Percentiles rank a stretch among this genome's conserved stretches.
phyloP scores from a whole-genome alignment of 2,329 filamentous ascomycete species.

The Diplodia corticola region DNA sequence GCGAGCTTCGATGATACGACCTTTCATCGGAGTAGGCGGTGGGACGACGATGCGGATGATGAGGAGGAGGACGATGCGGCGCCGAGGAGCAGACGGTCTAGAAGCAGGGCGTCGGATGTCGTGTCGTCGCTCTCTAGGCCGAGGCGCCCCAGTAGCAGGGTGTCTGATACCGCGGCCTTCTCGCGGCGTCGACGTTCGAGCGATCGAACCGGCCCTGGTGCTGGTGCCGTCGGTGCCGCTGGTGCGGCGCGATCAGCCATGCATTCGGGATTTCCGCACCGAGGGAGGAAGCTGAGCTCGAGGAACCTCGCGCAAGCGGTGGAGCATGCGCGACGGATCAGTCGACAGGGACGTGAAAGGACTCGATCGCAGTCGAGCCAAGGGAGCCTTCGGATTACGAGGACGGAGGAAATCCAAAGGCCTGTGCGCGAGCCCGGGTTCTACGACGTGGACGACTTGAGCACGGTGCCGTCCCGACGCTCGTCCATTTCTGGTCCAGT shows the following conservation, averaged over 20 bases:
- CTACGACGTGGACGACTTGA: constrained; percentile 17
- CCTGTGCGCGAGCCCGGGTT: constrained; percentile 3
- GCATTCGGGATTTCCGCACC: constrained; percentile 15
- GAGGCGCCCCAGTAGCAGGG: constrained; percentile 24
- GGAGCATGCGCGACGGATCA: background rate
- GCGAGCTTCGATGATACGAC: constrained; percentile 57
- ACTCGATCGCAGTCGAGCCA: constrained; percentile 39
- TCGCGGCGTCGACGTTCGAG: background rate
- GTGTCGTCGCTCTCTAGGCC: background rate
- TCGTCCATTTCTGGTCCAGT: constrained; percentile 16
- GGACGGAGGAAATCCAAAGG: constrained; percentile 24
- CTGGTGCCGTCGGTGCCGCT: no score
- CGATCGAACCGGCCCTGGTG: background rate
- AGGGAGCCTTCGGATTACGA: constrained; percentile 37
- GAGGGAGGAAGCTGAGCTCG: constrained; percentile 18
- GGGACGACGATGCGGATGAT: constrained; percentile 28
- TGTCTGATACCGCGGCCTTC: constrained; percentile 23
- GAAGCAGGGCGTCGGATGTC: constrained; percentile 28
- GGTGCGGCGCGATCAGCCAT: background rate
- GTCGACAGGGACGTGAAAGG: constrained; percentile 25
- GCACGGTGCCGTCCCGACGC: background rate
- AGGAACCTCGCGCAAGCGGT: background rate
- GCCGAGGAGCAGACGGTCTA: constrained; percentile 24
- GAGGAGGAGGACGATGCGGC: constrained; percentile 22
- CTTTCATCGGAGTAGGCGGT: constrained; percentile 48